Percentiles rank a stretch among this genome's conserved stretches.
Conservation (phyloP, 2,329 filamentous ascomycete genomes). For the Trichothecium sympodiale region DNA sequence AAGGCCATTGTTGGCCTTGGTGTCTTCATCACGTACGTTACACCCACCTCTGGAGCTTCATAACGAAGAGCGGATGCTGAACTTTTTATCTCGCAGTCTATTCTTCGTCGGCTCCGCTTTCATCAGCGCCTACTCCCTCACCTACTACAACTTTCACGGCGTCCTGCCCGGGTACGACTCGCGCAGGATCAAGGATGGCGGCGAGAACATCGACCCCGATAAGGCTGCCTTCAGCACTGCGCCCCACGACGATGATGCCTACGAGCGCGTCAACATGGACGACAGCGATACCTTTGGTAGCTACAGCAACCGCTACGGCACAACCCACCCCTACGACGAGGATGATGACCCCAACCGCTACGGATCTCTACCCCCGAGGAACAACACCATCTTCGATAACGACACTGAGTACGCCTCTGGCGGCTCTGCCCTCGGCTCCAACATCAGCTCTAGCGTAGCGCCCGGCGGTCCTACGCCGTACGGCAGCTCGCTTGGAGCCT, state of each 20-base stretch:
- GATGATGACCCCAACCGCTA: conserved; percentile 27
- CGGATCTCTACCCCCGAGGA: conserved; percentile 23
- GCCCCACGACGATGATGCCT: conserved; percentile 55
- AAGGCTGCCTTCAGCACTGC: conserved; percentile 59
- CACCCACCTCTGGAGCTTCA: background rate
- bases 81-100: conserved; percentile 28
- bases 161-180: conserved; percentile 51
- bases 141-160: conserved; percentile 52
- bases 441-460: background rate
- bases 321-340: conserved; percentile 27
- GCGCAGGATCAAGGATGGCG: conserved; percentile 25
- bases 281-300: conserved; percentile 29
- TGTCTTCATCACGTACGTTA: conserved; percentile 49
- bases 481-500: conserved; percentile 13
- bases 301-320: conserved; percentile 22
- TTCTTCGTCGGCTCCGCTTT: conserved; percentile 42
- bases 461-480: conserved; percentile 6
- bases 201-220: conserved; percentile 52
- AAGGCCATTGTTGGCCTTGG: conserved; percentile 52
- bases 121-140: conserved; percentile 47
- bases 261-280: conserved; percentile 48
- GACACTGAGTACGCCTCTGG: conserved; percentile 36
- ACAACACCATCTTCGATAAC: conserved; percentile 35
- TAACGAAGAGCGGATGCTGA: conserved; percentile 2
- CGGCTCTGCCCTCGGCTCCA: background rate